These are phyloP conservation scores for Vickermania spadyakhi DNA, from an alignment of 208 protist genomes.

Conservation along the genomic window DNA sequence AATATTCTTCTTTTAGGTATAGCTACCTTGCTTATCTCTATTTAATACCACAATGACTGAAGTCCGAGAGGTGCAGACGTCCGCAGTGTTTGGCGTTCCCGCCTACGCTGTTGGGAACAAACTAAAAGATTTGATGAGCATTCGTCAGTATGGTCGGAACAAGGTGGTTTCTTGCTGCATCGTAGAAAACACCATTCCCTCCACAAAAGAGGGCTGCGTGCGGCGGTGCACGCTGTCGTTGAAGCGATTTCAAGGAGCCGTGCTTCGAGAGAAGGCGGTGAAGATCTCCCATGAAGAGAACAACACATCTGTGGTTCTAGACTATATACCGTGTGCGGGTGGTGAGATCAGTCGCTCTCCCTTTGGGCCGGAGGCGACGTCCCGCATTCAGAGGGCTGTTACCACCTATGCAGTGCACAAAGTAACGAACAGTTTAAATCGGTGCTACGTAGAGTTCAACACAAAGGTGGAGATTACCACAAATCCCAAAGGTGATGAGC, in stretches of 20 bases:
- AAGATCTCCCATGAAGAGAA: conserved; percentile 5
- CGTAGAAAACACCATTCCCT: conserved; percentile 19
- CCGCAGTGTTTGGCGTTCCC: conserved; percentile 31
- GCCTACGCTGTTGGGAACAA: conserved; percentile 11
- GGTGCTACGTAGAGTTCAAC: conserved; percentile 37
- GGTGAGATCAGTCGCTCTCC: conserved; percentile 28
- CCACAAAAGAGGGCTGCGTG: conserved; percentile 12
- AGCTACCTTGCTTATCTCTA: too few relatives aligned
- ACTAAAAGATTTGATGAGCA: conserved; percentile 21
- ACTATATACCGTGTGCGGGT: conserved; percentile 23
- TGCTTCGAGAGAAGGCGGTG: conserved; percentile 32
- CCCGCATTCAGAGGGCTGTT: conserved; percentile 1
- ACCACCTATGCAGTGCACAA: conserved; percentile 20
- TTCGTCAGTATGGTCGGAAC: conserved; percentile 24
- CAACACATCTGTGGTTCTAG: conserved; percentile 11
- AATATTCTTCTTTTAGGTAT: too few relatives aligned
- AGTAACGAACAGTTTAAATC: conserved; percentile 28
- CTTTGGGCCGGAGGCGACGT: conserved; percentile 21
- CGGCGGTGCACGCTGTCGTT: conserved; percentile 26
- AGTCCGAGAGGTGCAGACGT: conserved; percentile 9
- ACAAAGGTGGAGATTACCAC: conserved; percentile 13
- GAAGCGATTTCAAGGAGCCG: conserved; percentile 12
- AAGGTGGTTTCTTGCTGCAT: conserved; percentile 27
- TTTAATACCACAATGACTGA: conserved; percentile 3
- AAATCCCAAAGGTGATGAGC: conserved; percentile 2